These are phyloP conservation scores for Allantophomopsis lycopodina DNA, from an alignment of 2,329 filamentous ascomycete genomes.

Conservation along the genomic window DNA sequence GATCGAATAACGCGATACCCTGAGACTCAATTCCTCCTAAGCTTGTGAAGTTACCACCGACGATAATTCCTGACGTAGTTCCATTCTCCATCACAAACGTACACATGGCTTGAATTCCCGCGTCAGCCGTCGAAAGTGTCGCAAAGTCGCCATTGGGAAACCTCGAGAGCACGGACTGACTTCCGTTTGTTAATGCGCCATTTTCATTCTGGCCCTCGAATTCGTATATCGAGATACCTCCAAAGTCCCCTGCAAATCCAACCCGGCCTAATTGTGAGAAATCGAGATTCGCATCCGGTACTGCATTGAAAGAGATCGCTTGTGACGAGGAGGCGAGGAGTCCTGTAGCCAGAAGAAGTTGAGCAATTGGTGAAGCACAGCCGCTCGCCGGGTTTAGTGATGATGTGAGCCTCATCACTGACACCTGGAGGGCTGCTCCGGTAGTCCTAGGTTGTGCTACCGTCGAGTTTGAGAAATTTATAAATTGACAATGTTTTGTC, in stretches of 20 bases:
- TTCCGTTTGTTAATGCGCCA: conserved; percentile 58
- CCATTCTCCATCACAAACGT: conserved; percentile 55
- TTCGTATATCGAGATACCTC: conserved; percentile 80
- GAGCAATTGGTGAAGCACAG: conserved; percentile 20
- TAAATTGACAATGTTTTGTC: no score
- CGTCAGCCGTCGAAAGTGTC: conserved; percentile 63
- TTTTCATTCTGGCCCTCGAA: conserved; percentile 68
- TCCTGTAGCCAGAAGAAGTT: conserved; percentile 22
- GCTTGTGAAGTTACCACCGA: conserved; percentile 94
- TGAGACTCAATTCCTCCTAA: conserved; percentile 63
- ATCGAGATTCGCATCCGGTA: conserved; percentile 62
- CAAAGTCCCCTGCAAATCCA: conserved; percentile 78
- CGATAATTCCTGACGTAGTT: conserved; percentile 57
- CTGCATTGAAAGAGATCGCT: conserved; percentile 44
- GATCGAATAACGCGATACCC: conserved; percentile 71
- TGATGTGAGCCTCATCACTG: conserved; percentile 18
- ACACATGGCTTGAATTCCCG: conserved; percentile 81
- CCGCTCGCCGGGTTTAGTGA: conserved; percentile 14
- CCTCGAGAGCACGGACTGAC: conserved; percentile 64
- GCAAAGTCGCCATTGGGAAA: conserved; percentile 79
- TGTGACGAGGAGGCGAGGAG: conserved; percentile 25
- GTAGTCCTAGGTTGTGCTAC: no score
- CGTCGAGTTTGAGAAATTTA: no score
- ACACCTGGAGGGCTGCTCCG: no score
- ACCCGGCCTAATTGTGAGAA: conserved; percentile 67